Evolutionary conservation across 441 rosid species (phyloP).

Genomic region (Croton laevigatus): DNA sequence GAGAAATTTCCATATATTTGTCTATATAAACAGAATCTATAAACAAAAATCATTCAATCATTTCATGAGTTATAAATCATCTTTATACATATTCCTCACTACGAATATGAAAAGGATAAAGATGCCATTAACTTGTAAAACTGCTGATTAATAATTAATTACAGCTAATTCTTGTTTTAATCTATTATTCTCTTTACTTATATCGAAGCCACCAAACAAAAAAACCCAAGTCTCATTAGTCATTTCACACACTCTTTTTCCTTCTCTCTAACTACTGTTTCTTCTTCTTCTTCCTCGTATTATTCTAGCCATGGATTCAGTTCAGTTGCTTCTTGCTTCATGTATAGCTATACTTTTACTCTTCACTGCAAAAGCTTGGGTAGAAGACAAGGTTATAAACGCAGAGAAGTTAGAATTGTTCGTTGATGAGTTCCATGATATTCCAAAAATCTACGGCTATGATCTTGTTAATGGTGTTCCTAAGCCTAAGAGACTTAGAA

Average conservation of each 20-base stretch:
- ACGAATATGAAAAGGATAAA: too few species aligned
- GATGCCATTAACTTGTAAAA: too few species aligned
- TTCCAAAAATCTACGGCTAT: constrained; percentile 65
- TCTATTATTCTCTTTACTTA: too few species aligned
- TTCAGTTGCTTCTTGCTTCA: not conserved
- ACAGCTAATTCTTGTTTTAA: too few species aligned
- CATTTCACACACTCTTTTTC: not conserved
- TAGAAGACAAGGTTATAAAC: constrained; percentile 34
- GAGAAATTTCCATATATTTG: too few species aligned
- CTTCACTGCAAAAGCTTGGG: constrained; percentile 17
- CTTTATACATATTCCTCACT: too few species aligned
- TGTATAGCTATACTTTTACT: not conserved
- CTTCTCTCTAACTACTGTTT: not conserved
- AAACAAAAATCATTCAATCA: too few species aligned
- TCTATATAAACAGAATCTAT: too few species aligned
- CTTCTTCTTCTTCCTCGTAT: not conserved
- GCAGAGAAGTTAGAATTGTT: constrained; percentile 56
- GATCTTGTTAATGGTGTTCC: constrained; percentile 36
- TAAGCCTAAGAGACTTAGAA: constrained; percentile 46
- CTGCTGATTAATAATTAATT: too few species aligned
- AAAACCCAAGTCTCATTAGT: not conserved
- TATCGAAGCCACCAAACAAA: too few species aligned
- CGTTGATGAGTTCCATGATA: constrained; percentile 72
- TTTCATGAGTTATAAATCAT: too few species aligned
- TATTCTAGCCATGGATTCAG: constrained; percentile 10